Conservation (phyloP, 164 flowering plant genomes). For the Buxus sempervirens region DNA sequence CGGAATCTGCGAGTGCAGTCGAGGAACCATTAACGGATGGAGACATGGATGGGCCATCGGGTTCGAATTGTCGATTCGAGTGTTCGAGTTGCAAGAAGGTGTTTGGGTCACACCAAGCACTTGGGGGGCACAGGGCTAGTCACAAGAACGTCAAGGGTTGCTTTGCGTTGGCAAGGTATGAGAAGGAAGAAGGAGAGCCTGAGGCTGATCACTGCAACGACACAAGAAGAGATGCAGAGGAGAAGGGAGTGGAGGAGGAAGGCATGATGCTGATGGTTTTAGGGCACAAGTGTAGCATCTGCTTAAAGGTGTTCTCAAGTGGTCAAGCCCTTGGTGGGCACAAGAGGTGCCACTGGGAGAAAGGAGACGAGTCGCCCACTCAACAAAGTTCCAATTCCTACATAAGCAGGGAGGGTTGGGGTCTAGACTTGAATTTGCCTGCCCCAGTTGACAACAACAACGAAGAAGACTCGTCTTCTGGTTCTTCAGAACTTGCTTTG, state of each 20-base stretch:
- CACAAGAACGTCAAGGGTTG: slow-evolving; percentile 86
- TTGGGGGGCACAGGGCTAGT: slow-evolving; percentile 85
- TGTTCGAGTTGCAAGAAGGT: slow-evolving; percentile 85
- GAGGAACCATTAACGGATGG: neutral
- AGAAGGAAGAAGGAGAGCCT: slow-evolving; percentile 10
- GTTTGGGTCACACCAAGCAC: slow-evolving; percentile 73
- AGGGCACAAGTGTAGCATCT: slow-evolving; percentile 59
- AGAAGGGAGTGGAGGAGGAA: slow-evolving; percentile 6
- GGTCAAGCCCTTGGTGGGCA: slow-evolving; percentile 92
- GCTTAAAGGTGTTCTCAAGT: slow-evolving; percentile 66
- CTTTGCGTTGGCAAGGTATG: slow-evolving; percentile 50
- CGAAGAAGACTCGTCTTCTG: slow-evolving; percentile 18
- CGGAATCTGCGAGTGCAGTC: slow-evolving; percentile 4
- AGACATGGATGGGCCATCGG: slow-evolving; percentile 5
- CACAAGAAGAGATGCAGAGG: slow-evolving; percentile 6
- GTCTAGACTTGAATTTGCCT: slow-evolving; percentile 52
- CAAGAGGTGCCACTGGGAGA: slow-evolving; percentile 84
- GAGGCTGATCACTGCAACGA: neutral
- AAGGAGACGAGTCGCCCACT: slow-evolving; percentile 30
- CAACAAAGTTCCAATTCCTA: slow-evolving; percentile 6
- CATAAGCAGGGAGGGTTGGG: slow-evolving; percentile 3
- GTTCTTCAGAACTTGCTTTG: slow-evolving; percentile 28
- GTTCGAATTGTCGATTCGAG: slow-evolving; percentile 39
- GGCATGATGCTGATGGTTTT: slow-evolving; percentile 17
- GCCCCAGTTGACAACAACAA: slow-evolving; percentile 31